Evolutionary conservation across 805 yeast genomes (phyloP).

Genomic region (Nakazawaea ernobii): DNA sequence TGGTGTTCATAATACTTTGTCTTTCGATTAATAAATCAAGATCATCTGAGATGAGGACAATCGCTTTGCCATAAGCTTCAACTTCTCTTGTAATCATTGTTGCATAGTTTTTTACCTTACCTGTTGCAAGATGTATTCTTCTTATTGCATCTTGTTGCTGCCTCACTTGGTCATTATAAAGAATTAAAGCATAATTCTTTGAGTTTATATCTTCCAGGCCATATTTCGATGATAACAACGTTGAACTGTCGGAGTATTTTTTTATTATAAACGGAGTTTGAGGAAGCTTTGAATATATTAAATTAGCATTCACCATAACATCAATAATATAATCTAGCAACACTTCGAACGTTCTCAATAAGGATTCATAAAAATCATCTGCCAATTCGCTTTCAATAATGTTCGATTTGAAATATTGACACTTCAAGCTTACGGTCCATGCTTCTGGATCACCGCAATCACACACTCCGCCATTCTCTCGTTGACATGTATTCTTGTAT

Average conservation of each 20-base stretch:
- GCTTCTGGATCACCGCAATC: conserved; percentile 91
- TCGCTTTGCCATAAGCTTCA: conserved; percentile 62
- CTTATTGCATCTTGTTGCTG: conserved; percentile 72
- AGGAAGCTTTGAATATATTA: conserved; percentile 26
- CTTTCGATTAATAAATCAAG: conserved; percentile 43
- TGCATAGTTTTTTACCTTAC: conserved; percentile 59
- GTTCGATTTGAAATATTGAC: conserved; percentile 35
- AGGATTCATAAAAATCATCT: conserved; percentile 32
- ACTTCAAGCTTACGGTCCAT: conserved; percentile 51
- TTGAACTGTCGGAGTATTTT: conserved; percentile 20
- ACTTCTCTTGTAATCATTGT: conserved; percentile 64
- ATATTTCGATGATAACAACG: conserved; percentile 26
- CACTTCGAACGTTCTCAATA: conserved; percentile 36
- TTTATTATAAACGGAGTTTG: background rate
- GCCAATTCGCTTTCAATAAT: conserved; percentile 32
- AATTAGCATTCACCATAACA: conserved; percentile 45
- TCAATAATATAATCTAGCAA: conserved; percentile 58
- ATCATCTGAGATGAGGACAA: conserved; percentile 53
- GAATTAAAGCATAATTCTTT: conserved; percentile 45
- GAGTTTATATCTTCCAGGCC: conserved; percentile 37
- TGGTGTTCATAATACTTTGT: conserved; percentile 50
- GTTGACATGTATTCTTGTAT: conserved; percentile 53
- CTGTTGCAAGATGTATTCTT: conserved; percentile 57
- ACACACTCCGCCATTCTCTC: conserved; percentile 73
- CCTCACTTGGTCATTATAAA: conserved; percentile 77